Evolutionary conservation across 192 early-diverging fungal genomes (phyloP).

Genomic region (Obelidium mucronatum): DNA sequence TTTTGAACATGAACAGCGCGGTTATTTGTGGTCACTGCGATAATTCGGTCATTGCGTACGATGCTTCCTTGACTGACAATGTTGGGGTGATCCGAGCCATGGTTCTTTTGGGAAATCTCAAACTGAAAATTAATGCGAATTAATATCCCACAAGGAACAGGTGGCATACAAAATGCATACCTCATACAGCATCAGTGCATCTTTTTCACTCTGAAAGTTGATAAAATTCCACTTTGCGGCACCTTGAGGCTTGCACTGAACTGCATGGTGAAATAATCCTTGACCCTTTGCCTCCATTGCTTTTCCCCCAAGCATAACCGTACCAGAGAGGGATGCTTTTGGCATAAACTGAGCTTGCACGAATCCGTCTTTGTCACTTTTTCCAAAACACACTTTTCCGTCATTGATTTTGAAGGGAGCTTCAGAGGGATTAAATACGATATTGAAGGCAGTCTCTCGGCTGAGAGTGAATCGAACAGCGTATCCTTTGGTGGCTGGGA

Average conservation of each 20-base stretch:
- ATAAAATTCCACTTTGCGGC: constrained; percentile 87
- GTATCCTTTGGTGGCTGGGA: constrained; percentile 49
- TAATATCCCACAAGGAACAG: not conserved
- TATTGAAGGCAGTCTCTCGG: constrained; percentile 63
- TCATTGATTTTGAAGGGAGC: constrained; percentile 81
- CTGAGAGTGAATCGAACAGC: constrained; percentile 54
- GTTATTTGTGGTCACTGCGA: constrained; percentile 81
- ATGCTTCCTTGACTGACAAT: constrained; percentile 73
- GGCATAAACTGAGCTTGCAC: constrained; percentile 88
- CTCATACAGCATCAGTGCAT: constrained; percentile 64
- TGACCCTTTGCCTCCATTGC: constrained; percentile 53
- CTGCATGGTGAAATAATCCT: constrained; percentile 83
- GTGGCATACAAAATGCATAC: constrained; percentile 1
- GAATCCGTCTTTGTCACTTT: constrained; percentile 54
- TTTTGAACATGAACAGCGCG: constrained; percentile 66
- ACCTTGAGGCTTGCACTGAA: constrained; percentile 84
- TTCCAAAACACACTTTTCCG: constrained; percentile 76
- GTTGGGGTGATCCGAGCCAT: constrained; percentile 40
- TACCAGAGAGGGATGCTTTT: constrained; percentile 70
- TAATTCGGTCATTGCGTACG: constrained; percentile 67
- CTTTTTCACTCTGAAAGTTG: constrained; percentile 73
- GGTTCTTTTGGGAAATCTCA: constrained; percentile 76
- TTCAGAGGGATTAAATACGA: constrained; percentile 67
- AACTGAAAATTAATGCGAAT: constrained; percentile 49
- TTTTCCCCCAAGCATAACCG: constrained; percentile 72